A percentile compares a stretch with the other conserved stretches of the same genome.
Conservation (phyloP, 2,329 filamentous ascomycete genomes). For the Helotiales sp. region DNA sequence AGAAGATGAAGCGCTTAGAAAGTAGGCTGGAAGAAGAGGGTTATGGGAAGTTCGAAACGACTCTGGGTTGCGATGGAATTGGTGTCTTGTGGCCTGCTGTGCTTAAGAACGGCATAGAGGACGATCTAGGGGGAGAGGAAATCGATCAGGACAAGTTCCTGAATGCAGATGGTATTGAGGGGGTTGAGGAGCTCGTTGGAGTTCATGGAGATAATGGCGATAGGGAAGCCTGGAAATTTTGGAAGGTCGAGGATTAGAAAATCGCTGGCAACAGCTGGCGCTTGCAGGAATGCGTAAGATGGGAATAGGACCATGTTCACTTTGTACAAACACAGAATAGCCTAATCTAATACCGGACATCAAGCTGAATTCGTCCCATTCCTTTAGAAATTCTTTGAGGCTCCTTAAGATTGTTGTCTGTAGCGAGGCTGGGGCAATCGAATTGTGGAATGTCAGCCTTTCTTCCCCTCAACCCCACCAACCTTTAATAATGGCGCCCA, state of each 20-base stretch:
- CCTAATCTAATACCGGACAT: neutral
- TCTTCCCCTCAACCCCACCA: conserved; percentile 16
- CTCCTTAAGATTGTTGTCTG: conserved; percentile 24
- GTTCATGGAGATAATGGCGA: conserved; percentile 69
- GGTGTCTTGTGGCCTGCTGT: conserved; percentile 94
- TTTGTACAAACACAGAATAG: too few species aligned
- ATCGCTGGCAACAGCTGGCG: conserved; percentile 24
- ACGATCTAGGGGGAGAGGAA: conserved; percentile 80
- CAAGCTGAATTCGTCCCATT: neutral
- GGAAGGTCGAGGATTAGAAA: conserved; percentile 58
- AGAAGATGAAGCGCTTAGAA: conserved; percentile 64
- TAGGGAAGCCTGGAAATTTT: conserved; percentile 84
- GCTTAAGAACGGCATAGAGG: conserved; percentile 78
- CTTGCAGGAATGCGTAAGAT: neutral
- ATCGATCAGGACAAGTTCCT: conserved; percentile 90
- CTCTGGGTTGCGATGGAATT: conserved; percentile 88
- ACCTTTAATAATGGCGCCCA: conserved; percentile 29
- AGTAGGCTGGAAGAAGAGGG: conserved; percentile 66
- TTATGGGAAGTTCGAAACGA: conserved; percentile 85
- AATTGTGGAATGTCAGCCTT: conserved; percentile 20
- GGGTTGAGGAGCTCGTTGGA: conserved; percentile 84
- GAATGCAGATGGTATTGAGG: conserved; percentile 78
- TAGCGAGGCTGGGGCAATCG: conserved; percentile 23
- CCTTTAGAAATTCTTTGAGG: neutral
- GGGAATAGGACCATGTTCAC: neutral